Evolutionary conservation across 495 filamentous ascomycete species (phyloP).

Genomic region (Apiosordaria backusii): DNA sequence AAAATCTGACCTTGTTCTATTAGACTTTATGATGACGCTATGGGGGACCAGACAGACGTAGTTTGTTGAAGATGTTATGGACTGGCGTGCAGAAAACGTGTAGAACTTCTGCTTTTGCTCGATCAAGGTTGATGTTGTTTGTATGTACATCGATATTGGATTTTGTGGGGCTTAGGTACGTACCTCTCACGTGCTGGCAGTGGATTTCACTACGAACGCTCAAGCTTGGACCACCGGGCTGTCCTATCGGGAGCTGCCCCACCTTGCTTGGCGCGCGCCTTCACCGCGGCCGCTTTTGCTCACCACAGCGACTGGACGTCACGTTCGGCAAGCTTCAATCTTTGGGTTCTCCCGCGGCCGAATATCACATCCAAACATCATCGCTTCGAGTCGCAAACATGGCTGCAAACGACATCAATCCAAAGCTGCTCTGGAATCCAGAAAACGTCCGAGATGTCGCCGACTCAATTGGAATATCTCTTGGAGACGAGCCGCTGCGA

Average conservation of each 20-base stretch:
- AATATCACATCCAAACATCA: neutral
- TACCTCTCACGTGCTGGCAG: neutral
- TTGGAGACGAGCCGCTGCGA: conserved; percentile 77
- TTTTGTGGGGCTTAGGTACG: neutral
- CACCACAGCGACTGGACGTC: neutral
- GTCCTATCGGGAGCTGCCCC: neutral
- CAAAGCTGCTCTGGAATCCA: conserved; percentile 76
- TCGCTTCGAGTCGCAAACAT: conserved; percentile 14
- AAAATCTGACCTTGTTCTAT: neutral
- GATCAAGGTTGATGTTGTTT: neutral
- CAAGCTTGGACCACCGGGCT: neutral
- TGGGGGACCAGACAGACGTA: no score
- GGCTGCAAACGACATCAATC: conserved; percentile 27
- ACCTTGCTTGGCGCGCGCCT: neutral
- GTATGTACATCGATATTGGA: neutral
- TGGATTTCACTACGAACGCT: neutral
- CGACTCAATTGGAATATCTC: conserved; percentile 84
- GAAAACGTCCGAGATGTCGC: conserved; percentile 94
- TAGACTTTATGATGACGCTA: neutral
- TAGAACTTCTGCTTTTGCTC: neutral
- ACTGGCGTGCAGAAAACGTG: neutral
- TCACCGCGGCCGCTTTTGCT: neutral
- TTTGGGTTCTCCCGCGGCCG: neutral
- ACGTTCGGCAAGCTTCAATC: neutral
- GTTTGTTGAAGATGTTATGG: neutral